Evolutionary conservation across 345 rosid species (phyloP), one percentile per base, ranked within the genome.

Genomic region (Citrus maxima): DNA sequence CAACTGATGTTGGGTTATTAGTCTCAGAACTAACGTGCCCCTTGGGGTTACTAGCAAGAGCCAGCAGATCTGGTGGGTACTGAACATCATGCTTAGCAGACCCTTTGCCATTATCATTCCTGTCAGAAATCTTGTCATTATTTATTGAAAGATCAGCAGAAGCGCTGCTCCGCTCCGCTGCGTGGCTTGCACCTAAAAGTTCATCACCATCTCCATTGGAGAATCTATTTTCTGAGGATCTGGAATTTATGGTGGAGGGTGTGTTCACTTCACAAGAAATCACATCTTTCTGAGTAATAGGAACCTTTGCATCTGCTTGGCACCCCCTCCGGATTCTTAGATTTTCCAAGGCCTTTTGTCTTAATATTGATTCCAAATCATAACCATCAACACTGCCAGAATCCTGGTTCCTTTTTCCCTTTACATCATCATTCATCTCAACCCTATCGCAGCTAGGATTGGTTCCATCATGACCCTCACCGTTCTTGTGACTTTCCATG

Each of bases 311-410:
- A 74, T 64, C 73, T 65, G 69, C 76, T 42, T 84, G 84, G 61
- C 9, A 21, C 14, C 78, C 81, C 40, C 88, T 91, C 38, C 92
- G 90, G 73, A 92, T 89, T 83, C 80, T 92, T 2, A 92, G 83
- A 79, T 92, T 95, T 86, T 91, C 96, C 78, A 95, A 75, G 21
- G 99, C 99, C 86, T 82, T 90, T 75, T 85, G 79, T 81, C 95
- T 88, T 79, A 93, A 85, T 81, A 87, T 79, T 18, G 88, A 78
- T 91, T 93, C 98, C 67, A 93, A 68, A 82, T 92, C 87, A 62
- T 87, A 85, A 79, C 77, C 81, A 61, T 51, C 82, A 35, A 56
- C 69, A 54, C 60, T 66, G 73, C 65, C 63, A 68, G 82, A 78
- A 81, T 40, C 80, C 76, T 78, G 79, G 70, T 61, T 82, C 18